Base-by-base conservation (phyloP, 495 filamentous ascomycete genomes). In the Xanthoparmelia taractica region DNA sequence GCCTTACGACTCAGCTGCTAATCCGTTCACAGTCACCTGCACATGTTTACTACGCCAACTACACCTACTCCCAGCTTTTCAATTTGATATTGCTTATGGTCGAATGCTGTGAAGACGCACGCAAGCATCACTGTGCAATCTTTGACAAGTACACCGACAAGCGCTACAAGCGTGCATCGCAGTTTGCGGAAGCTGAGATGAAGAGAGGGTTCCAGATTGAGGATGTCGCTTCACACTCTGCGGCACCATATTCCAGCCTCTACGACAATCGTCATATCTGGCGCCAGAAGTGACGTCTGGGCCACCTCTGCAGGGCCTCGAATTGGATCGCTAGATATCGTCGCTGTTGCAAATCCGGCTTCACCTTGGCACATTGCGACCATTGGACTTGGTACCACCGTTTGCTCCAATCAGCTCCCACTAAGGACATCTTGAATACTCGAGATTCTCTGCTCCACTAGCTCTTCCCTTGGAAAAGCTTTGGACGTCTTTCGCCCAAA, bases 21-120 rank as follows among this genome's bases (percentile, higher is more conserved):
- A 81, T 65, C 11, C 52, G 20, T 27, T 50, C 45, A 59, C 65
- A 96, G 91, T 87, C 88, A 64, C 80, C 81, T 38, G 84, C 87
- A 40, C 94, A 98, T 69, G 85, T 91, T 20, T 87, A 91, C 76
- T 97, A 96, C 74, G 92, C 92, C 34, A 89, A 89, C 40, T 97
- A 98, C 75, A 96, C 92, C 25, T 89, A 87, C 66, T 75, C 80
- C 13, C 95, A 98, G 71, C 79, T 98, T 29, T 82, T 86, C 63
- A 88, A 86, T 3, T 78, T 97, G 29, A 76, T 97, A 57, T 74
- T 79, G 8, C 84, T 85, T 73, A 86, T 97, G 59, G 73, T 90
- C 38, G 91, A 96, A 66, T 96, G 93, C 76, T 96, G 91, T 72
- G 86, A 89, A 65, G 83, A 87, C 65, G 88, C 89, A 8, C 79